Conservation (phyloP, 257 asterid species). For the Solanum chiquidenum region DNA sequence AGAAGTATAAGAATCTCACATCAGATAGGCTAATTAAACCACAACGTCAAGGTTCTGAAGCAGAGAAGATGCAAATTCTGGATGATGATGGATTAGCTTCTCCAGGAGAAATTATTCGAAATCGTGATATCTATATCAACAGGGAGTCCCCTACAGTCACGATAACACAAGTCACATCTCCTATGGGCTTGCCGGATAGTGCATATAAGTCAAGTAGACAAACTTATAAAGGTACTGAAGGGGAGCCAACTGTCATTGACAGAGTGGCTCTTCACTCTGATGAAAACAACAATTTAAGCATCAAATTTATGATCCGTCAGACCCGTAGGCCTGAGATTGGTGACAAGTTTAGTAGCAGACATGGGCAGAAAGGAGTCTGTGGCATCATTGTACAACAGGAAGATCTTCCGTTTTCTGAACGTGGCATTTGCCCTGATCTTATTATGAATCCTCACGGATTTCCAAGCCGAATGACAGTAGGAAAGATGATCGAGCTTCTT, state of each 20-base stretch:
- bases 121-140: slow-evolving; percentile 52
- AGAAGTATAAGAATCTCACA: slow-evolving; percentile 44
- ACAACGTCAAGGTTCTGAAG: slow-evolving; percentile 38
- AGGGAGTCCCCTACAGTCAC: slow-evolving; percentile 60
- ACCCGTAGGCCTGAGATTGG: slow-evolving; percentile 99
- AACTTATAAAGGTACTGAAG: slow-evolving; percentile 64
- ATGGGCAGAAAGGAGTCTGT: slow-evolving; percentile 98
- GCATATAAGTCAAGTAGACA: slow-evolving; percentile 44
- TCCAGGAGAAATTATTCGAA: slow-evolving; percentile 83
- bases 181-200: slow-evolving; percentile 37
- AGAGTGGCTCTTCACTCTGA: slow-evolving; percentile 77
- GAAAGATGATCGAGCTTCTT: slow-evolving; percentile 94
- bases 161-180: slow-evolving; percentile 9
- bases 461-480: slow-evolving; percentile 99
- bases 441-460: slow-evolving; percentile 99
- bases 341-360: slow-evolving; percentile 97
- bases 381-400: slow-evolving; percentile 90
- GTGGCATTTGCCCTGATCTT: slow-evolving; percentile 92
- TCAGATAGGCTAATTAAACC: slow-evolving; percentile 63
- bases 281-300: slow-evolving; percentile 42
- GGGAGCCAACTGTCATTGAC: slow-evolving; percentile 71
- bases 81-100: slow-evolving; percentile 93
- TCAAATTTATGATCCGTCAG: slow-evolving; percentile 79
- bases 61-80: slow-evolving; percentile 65
- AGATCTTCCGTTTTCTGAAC: slow-evolving; percentile 94